Base-by-base conservation (phyloP, 2,329 filamentous ascomycete genomes). In the Zarea fungicola region DNA sequence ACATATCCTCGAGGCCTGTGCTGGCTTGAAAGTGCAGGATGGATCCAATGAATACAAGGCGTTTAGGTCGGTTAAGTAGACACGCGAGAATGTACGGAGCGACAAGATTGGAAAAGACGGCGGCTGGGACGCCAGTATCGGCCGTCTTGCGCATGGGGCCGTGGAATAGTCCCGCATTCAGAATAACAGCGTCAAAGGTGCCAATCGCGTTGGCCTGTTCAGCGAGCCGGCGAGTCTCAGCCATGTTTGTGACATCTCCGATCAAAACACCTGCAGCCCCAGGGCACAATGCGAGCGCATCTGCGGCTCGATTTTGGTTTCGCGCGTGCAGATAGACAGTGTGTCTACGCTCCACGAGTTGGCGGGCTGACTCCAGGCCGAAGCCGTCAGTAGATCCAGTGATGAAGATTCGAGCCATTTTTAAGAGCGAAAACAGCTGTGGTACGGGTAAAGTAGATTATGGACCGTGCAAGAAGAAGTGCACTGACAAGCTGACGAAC, bases 381-480 rank as follows among this genome's bases (percentile, higher is more conserved):
- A 59, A 54, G 34, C 57, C 57, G n/a, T 59, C 57, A 21, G 55
- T 54, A 22, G 57, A 58, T 6, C 57, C 57, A 4, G 57, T 59
- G 26, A 59, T 58, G 37, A 59, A 54, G 36, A 59, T 54, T 18
- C 56, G 56, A 18, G 46, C 55, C 57, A 59, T 58, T 31, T 29
- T 29, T n/a, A n/a, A n/a, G n/a, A n/a, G n/a, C n/a, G n/a, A n/a
- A n/a, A n/a, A n/a, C n/a, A n/a, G n/a, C n/a, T n/a, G n/a, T n/a
- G n/a, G n/a, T n/a, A n/a, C n/a, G n/a, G n/a, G n/a, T n/a, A n/a
- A n/a, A n/a, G n/a, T n/a, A n/a, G n/a, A n/a, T n/a, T n/a, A n/a
- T n/a, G n/a, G n/a, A n/a, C n/a, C n/a, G n/a, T n/a, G n/a, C n/a
- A n/a, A n/a, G n/a, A n/a, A n/a, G n/a, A n/a, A n/a, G n/a, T n/a